Evolutionary conservation across 345 rosid genomes (phyloP).

Genomic region (Kernera saxatilis): DNA sequence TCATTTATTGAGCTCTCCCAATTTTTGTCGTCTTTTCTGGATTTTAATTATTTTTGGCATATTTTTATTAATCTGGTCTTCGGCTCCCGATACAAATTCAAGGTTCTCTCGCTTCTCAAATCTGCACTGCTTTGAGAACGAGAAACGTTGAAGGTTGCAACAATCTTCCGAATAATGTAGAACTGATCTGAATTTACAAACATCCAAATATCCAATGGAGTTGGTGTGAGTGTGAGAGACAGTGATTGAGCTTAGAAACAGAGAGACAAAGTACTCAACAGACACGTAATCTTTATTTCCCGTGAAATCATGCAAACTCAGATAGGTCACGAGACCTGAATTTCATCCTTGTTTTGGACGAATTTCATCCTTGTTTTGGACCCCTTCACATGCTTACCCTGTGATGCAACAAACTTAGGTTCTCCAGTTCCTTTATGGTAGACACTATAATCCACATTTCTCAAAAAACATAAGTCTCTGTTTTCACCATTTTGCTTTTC

Average conservation of each 20-base stretch:
- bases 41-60: neutral
- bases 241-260: neutral
- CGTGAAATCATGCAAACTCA: constrained; percentile 7
- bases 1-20: neutral
- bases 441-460: neutral
- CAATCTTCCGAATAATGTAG: neutral
- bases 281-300: constrained; percentile 13
- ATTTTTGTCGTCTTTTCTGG: neutral
- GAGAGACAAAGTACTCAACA: neutral
- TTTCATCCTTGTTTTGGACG: constrained; percentile 11
- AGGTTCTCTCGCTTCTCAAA: neutral
- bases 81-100: neutral
- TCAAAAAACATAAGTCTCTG: neutral
- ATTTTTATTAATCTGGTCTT: neutral
- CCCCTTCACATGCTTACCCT: constrained; percentile 20
- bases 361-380: constrained; percentile 9
- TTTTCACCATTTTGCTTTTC: constrained; percentile 5
- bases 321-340: constrained; percentile 9
- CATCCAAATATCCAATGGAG: neutral
- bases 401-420: constrained; percentile 21
- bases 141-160: neutral
- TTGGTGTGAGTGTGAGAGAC: neutral
- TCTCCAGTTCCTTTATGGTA: neutral
- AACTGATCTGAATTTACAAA: neutral
- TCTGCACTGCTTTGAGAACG: neutral